Evolutionary conservation across 345 rosid species (phyloP).

Genomic region (Murraya paniculata): DNA sequence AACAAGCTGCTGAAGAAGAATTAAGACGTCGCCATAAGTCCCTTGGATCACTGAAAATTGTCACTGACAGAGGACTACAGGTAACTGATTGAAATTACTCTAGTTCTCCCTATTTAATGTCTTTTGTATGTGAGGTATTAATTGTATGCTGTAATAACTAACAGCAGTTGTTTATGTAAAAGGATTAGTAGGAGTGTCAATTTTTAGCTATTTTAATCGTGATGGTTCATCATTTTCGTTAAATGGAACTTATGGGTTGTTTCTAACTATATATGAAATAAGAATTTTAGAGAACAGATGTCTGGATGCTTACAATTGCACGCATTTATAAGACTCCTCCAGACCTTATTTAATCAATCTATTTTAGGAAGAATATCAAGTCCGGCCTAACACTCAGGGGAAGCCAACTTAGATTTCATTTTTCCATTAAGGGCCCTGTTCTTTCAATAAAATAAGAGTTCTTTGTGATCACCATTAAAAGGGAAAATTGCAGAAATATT

Average conservation of each 20-base stretch:
- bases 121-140: background rate
- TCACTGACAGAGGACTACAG: constrained; percentile 83
- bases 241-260: background rate
- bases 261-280: background rate
- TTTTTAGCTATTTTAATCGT: background rate
- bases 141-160: background rate
- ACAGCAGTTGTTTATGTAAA: background rate
- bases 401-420: background rate
- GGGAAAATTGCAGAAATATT: background rate
- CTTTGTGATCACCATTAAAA: background rate
- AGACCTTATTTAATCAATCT: background rate
- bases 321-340: background rate
- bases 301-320: background rate
- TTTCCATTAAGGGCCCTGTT: background rate
- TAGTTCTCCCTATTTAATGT: background rate
- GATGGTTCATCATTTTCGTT: background rate
- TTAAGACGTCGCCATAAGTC: constrained; percentile 77
- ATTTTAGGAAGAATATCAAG: background rate
- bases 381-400: background rate
- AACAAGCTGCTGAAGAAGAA: constrained; percentile 70
- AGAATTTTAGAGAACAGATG: background rate
- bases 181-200: background rate
- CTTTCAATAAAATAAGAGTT: background rate
- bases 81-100: constrained; percentile 31
- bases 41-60: constrained; percentile 62